These are phyloP conservation scores for Conoideocrella luteorostrata DNA, from an alignment of 2,329 filamentous ascomycete genomes.

Conservation along the genomic window DNA sequence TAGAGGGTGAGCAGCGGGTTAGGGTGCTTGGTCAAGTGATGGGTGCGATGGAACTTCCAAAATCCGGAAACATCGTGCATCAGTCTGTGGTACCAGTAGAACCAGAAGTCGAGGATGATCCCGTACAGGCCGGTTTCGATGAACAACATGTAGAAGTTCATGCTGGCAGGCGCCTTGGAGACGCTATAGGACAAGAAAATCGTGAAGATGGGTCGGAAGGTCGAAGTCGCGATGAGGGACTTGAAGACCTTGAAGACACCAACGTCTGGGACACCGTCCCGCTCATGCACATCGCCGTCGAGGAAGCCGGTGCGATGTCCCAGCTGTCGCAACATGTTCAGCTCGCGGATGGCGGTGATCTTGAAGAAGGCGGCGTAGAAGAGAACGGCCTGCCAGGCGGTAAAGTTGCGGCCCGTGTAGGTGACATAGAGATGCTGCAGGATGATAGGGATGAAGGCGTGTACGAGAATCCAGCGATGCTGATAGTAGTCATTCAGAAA, in stretches of 20 bases:
- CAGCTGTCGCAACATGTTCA: conserved; percentile 3
- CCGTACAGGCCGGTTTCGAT: conserved; percentile 5
- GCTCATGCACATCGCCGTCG: conserved; percentile 9
- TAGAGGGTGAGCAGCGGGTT: conserved; percentile 8
- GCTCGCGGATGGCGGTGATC: conserved; percentile 8
- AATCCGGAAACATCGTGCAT: conserved; percentile 7
- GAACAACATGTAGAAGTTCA: conserved; percentile 1
- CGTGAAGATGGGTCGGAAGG: conserved; percentile 6
- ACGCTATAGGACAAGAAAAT: conserved; percentile 4
- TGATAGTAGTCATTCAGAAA: conserved; percentile 7
- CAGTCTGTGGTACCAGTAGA: conserved; percentile 11
- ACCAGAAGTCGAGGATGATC: conserved; percentile 8
- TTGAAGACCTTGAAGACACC: conserved; percentile 5
- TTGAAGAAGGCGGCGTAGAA: conserved; percentile 8
- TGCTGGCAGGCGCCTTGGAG: conserved; percentile 2
- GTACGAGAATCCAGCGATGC: conserved; percentile 8
- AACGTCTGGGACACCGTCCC: conserved; percentile 8
- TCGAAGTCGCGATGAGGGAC: conserved; percentile 4
- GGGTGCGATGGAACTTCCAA: conserved; percentile 10
- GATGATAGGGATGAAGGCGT: conserved; percentile 7
- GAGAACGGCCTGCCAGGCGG: conserved; percentile 7
- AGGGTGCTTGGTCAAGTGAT: conserved; percentile 10
- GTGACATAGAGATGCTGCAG: conserved; percentile 7
- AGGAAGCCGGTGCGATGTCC: conserved; percentile 7
- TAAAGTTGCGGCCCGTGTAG: conserved; percentile 8